phyloP scores from a whole-genome alignment of 140 eudicot genomes.

The Flaveria floridana region DNA sequence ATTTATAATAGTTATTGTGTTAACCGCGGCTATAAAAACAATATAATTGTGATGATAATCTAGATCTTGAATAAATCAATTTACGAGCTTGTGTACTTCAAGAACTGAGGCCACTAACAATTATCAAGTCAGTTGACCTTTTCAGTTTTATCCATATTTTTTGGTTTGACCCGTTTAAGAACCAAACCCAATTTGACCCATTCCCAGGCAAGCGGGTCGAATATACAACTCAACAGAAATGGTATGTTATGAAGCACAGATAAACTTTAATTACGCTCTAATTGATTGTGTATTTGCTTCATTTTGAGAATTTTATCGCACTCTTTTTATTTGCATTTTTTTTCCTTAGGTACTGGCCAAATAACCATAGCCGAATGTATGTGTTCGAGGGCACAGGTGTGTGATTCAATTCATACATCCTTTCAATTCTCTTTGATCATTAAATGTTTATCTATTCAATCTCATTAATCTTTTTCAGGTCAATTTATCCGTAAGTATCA shows the following conservation, averaged over 20 bases:
- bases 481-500: constrained; percentile 49
- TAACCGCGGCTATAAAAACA: not conserved
- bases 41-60: not conserved
- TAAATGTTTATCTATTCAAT: not conserved
- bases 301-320: not conserved
- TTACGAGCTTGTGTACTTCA: not conserved
- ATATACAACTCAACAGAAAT: not conserved
- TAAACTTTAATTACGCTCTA: not conserved
- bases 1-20: not conserved
- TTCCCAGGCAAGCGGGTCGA: not conserved
- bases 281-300: not conserved
- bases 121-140: not conserved
- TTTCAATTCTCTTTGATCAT: not conserved
- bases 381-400: constrained; percentile 75
- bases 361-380: constrained; percentile 76
- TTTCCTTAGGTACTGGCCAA: constrained; percentile 64
- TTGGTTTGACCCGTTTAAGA: not conserved
- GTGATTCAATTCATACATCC: constrained; percentile 16
- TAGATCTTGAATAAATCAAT: not conserved
- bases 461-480: constrained; percentile 41
- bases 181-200: not conserved
- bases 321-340: constrained; percentile 2
- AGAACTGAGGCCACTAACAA: not conserved
- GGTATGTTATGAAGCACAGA: not conserved
- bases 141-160: not conserved